phyloP scores from a whole-genome alignment of 2,329 filamentous ascomycete species.

The Aspergillus chevalieri region DNA sequence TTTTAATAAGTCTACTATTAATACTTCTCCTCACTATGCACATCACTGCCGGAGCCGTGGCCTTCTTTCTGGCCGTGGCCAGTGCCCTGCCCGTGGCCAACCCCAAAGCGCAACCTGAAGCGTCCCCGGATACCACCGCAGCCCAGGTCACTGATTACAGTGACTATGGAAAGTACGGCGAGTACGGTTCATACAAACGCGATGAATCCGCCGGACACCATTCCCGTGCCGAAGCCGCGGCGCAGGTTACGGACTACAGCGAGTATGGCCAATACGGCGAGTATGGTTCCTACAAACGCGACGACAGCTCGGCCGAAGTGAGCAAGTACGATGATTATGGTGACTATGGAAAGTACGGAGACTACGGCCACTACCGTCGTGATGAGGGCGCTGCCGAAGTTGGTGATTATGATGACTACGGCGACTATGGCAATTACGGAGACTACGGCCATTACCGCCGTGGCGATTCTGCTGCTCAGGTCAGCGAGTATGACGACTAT shows the following conservation, averaged over 20 bases:
- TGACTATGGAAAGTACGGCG: slow-evolving; percentile 8
- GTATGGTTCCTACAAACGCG: slow-evolving; percentile 1
- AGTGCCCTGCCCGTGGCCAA: neutral
- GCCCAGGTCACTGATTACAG: slow-evolving; percentile 7
- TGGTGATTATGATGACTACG: neutral
- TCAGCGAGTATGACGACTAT: neutral
- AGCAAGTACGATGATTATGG: slow-evolving; percentile 4
- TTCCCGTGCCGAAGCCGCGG: no score
- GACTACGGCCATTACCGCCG: neutral
- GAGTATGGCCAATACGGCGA: slow-evolving; percentile 8
- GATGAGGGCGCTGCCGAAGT: neutral
- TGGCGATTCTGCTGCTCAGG: neutral
- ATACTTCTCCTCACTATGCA: neutral
- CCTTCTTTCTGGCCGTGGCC: neutral
- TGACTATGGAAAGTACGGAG: slow-evolving; percentile 10
- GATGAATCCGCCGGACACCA: no score
- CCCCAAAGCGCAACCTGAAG: slow-evolving; percentile 10
- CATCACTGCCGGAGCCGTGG: neutral
- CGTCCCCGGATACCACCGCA: slow-evolving; percentile 7
- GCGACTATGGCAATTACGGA: neutral
- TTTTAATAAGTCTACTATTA: neutral
- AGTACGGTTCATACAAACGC: slow-evolving; percentile 1
- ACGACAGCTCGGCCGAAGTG: neutral
- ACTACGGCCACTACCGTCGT: neutral
- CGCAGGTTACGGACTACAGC: slow-evolving; percentile 7